Conservation (phyloP, 164 flowering plant species). For the Macadamia tetraphylla region DNA sequence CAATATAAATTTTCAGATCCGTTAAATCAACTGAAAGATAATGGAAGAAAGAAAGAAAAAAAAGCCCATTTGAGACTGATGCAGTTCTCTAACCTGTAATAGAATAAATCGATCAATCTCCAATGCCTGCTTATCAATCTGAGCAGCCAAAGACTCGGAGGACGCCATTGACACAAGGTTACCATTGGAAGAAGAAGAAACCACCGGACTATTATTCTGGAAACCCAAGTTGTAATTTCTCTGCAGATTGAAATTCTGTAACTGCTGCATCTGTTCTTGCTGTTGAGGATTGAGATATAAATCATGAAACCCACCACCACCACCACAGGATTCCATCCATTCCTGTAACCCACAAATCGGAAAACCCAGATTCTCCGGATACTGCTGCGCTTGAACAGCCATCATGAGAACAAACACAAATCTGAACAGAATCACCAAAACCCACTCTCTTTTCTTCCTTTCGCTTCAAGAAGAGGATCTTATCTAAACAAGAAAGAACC, state of each 20-base stretch:
- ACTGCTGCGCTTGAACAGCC: slow-evolving; percentile 60
- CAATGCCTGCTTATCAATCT: slow-evolving; percentile 32
- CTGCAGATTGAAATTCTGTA: background rate
- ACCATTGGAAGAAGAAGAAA: slow-evolving; percentile 2
- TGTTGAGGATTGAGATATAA: slow-evolving; percentile 12
- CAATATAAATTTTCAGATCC: background rate
- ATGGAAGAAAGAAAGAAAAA: background rate
- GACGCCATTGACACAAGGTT: slow-evolving; percentile 17
- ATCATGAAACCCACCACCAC: slow-evolving; percentile 10
- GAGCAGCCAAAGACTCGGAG: slow-evolving; percentile 19
- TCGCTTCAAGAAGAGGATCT: background rate
- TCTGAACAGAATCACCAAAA: background rate
- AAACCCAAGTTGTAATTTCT: slow-evolving; percentile 6
- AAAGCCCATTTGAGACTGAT: background rate
- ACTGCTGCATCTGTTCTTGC: background rate
- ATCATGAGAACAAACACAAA: slow-evolving; percentile 11
- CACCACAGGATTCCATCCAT: slow-evolving; percentile 8
- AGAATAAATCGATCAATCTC: slow-evolving; percentile 43
- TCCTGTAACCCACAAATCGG: slow-evolving; percentile 17
- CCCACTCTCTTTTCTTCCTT: background rate
- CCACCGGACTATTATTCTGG: slow-evolving; percentile 3
- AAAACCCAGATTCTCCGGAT: slow-evolving; percentile 21
- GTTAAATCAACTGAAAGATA: background rate
- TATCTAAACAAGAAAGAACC: background rate
- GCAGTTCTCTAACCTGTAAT: slow-evolving; percentile 33